Percentiles rank a stretch among this genome's conserved stretches.
Conservation (phyloP, 768 basidiomycete genomes). For the Naganishia antarctica region DNA sequence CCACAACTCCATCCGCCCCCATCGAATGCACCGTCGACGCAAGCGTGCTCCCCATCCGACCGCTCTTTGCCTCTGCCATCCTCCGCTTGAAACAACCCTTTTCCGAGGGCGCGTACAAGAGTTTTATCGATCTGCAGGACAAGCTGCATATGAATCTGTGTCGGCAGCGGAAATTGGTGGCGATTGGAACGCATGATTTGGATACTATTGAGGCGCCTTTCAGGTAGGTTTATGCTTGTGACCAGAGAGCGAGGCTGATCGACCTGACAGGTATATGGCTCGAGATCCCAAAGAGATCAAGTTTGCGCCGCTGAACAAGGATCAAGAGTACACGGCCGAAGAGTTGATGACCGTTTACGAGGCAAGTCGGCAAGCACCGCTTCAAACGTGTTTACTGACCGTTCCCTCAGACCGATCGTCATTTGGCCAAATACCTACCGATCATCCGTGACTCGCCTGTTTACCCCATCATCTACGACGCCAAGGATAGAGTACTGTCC, state of each 20-base stretch:
- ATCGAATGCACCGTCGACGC: constrained; percentile 65
- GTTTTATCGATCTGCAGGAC: constrained; percentile 99
- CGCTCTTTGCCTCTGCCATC: constrained; percentile 83
- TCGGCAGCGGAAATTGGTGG: constrained; percentile 78
- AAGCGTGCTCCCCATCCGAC: constrained; percentile 77
- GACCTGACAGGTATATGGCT: constrained; percentile 43
- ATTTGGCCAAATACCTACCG: constrained; percentile 77
- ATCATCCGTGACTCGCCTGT: constrained; percentile 93
- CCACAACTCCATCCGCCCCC: constrained; percentile 63
- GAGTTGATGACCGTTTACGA: constrained; percentile 92
- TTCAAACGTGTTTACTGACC: neutral
- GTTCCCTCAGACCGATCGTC: constrained; percentile 73
- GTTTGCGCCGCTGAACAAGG: constrained; percentile 80
- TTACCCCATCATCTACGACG: constrained; percentile 96
- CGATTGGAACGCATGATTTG: constrained; percentile 96
- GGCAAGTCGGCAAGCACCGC: constrained; percentile 53
- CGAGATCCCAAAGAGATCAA: constrained; percentile 73
- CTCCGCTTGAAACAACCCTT: constrained; percentile 79
- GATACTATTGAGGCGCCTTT: constrained; percentile 84
- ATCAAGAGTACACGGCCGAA: constrained; percentile 71
- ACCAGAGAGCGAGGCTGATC: constrained; percentile 48
- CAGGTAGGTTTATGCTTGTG: constrained; percentile 59
- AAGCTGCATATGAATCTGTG: constrained; percentile 97
- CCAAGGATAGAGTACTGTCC: constrained; percentile 75
- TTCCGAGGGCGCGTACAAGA: constrained; percentile 80